Conservation (phyloP, 805 yeast genomes). For the Priceomyces castillae region DNA sequence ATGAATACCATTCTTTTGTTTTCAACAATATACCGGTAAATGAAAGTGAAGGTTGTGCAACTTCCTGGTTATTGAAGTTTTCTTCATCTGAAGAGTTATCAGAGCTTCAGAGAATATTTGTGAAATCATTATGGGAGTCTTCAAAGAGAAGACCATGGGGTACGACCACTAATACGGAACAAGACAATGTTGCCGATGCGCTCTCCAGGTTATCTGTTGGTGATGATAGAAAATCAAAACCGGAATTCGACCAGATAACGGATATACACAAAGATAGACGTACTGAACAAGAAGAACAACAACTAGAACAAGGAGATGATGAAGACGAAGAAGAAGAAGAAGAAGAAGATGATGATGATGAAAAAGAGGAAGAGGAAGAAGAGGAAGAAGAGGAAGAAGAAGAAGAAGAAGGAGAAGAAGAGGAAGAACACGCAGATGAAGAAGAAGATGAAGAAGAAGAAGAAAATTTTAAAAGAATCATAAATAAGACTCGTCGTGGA, state of each 20-base stretch:
- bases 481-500: conserved; percentile 4
- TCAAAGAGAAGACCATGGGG: conserved; percentile 53
- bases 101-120: conserved; percentile 51
- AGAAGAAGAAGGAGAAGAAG: conserved; percentile 38
- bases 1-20: conserved; percentile 53
- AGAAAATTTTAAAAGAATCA: conserved; percentile 16
- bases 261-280: conserved; percentile 16
- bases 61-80: conserved; percentile 67
- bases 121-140: conserved; percentile 60
- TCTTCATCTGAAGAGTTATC: conserved; percentile 35
- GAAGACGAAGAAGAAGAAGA: conserved; percentile 36
- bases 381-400: conserved; percentile 23
- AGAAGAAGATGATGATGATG: conserved; percentile 20
- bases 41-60: conserved; percentile 33
- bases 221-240: conserved; percentile 29
- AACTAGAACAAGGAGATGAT: conserved; percentile 19
- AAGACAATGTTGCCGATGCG: conserved; percentile 56
- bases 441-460: conserved; percentile 32
- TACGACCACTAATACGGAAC: conserved; percentile 37
- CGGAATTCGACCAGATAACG: conserved; percentile 11
- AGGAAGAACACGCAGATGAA: too few species aligned
- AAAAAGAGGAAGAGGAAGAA: conserved; percentile 30
- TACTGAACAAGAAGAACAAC: conserved; percentile 35
- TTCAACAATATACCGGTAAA: conserved; percentile 50
- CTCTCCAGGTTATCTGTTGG: conserved; percentile 37